phyloP scores from a whole-genome alignment of 306 rosid species.

The Carpinus fangiana region DNA sequence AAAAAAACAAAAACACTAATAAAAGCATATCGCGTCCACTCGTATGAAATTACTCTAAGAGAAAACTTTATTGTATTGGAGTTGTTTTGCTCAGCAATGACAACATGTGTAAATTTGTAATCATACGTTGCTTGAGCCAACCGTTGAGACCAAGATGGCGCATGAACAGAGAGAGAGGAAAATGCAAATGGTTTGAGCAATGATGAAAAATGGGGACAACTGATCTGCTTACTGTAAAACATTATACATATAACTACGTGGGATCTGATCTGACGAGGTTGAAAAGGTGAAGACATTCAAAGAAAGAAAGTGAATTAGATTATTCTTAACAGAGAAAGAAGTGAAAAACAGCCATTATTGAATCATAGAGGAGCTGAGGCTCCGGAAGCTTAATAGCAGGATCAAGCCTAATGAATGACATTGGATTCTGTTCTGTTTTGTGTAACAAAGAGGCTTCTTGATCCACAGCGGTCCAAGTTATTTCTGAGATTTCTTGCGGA shows the following conservation, averaged over 20 bases:
- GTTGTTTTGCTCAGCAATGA: no score
- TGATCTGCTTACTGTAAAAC: neutral
- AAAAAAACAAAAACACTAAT: no score
- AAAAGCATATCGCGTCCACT: no score
- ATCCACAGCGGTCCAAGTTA: neutral
- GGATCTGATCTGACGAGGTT: neutral
- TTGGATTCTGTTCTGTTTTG: neutral
- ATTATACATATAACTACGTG: neutral
- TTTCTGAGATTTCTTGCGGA: constrained; percentile 47
- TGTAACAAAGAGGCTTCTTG: constrained; percentile 1
- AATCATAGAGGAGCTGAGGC: neutral
- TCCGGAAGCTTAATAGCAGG: neutral
- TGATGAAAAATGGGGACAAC: neutral
- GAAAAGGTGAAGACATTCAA: neutral
- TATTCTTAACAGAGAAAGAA: neutral
- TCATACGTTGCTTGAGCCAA: no score
- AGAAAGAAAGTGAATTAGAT: neutral
- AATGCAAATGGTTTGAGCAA: no score
- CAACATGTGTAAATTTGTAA: no score
- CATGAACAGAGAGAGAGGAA: no score
- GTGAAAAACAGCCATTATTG: neutral
- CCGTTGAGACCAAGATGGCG: neutral
- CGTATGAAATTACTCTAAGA: no score
- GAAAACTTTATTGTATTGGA: no score
- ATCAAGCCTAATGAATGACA: neutral